phyloP scores from a whole-genome alignment of 345 rosid species.

The Syzygium aromaticum region DNA sequence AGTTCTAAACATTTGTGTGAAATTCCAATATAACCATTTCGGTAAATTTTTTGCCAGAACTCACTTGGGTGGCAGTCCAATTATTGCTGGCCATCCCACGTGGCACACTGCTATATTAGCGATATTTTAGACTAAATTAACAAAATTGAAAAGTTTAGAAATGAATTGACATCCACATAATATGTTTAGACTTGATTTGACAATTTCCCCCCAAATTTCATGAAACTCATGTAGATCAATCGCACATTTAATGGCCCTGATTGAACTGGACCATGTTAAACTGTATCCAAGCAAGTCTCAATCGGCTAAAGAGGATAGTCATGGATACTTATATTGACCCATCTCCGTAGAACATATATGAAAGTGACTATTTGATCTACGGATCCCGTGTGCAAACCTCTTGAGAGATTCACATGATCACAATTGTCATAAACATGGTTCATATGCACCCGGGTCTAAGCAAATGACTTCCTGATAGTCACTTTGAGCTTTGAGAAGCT shows the following conservation, averaged over 20 bases:
- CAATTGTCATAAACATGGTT: not conserved
- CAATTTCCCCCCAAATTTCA: not conserved
- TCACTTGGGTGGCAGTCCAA: not conserved
- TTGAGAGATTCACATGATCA: not conserved
- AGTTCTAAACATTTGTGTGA: not conserved
- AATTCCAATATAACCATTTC: not conserved
- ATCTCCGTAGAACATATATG: not conserved
- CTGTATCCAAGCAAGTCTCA: not conserved
- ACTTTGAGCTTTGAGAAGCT: not conserved
- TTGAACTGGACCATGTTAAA: not conserved
- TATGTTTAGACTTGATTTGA: not conserved
- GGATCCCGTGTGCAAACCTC: not conserved
- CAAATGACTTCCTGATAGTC: not conserved
- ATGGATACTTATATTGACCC: not conserved
- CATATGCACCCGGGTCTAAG: not conserved
- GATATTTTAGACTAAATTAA: not conserved
- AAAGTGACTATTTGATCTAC: not conserved
- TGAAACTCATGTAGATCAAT: not conserved
- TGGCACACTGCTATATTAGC: not conserved
- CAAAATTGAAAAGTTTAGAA: not conserved
- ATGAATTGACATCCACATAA: not conserved
- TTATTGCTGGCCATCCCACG: fast-evolving
- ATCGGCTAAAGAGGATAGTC: not conserved
- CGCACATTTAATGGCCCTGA: not conserved
- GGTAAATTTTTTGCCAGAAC: not conserved